Base-by-base conservation (phyloP, 176 grass and related monocot genomes). In the Triticum monococcum region DNA sequence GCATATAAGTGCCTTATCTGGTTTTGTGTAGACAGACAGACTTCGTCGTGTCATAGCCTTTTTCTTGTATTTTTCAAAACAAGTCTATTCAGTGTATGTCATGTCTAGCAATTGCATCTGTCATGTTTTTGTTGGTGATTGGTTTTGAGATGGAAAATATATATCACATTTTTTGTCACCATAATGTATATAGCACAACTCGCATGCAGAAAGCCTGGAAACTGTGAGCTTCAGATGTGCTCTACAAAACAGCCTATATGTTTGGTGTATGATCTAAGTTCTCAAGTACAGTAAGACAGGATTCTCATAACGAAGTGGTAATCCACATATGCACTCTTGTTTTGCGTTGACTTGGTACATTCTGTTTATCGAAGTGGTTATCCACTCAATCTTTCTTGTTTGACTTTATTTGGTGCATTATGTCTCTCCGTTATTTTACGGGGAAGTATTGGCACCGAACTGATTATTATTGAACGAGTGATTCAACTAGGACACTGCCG, bases 381-480 rank as follows among this genome's bases (percentile, higher is more conserved):
- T 30, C 28, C 28, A 30, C 28, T 30, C 28, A 30, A 30, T 30
- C 28, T 30, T 30, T 30, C 28, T 30, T 30, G 28, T 30, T 30
- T 30, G 28, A 30, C 3, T 30, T 30, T 26, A 46, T 1, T 20
- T 18, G 8, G 56, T 66, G 9, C 76, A 56, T 68, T 35, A 32
- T 57, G 63, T 77, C 5, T 77, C 9, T 35, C 5, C 4, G 31
- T 54, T 18, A n/a, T 68, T 37, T 18, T 12, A 28, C 23, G 24
- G 17, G 22, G n/a, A 46, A 32, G 37, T 61, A 35, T 37, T 81
- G 22, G 5, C 4, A 28, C 16, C 26, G 67, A 84, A 20, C 33
- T 66, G 1, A 59, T 31, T 89, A 35, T 50, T 85, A 48, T 61
- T 36, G 43, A 76, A 83, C 32, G 66, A 71, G 9, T 80, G 43